A percentile compares a stretch with the other conserved stretches of the same genome.
These are phyloP conservation scores for Lagerstroemia fauriei DNA, from an alignment of 441 rosid genomes.

Conservation along the genomic window DNA sequence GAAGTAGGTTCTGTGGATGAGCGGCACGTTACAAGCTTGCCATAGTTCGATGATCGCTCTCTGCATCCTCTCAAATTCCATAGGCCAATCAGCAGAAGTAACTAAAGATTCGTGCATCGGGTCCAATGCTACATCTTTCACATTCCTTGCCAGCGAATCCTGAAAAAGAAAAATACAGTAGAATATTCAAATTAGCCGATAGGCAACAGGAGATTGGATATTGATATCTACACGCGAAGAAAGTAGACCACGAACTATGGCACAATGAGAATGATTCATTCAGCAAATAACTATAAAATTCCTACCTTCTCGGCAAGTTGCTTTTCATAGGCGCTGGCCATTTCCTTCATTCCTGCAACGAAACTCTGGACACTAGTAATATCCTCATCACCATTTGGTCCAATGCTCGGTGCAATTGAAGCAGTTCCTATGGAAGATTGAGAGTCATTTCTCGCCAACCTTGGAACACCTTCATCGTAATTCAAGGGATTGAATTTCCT, in stretches of 20 bases:
- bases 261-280: neutral
- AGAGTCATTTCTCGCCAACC: constrained; percentile 65
- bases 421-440: constrained; percentile 75
- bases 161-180: neutral
- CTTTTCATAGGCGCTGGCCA: constrained; percentile 55
- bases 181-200: constrained; percentile 1
- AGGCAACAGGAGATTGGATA: neutral
- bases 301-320: constrained; percentile 52
- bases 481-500: constrained; percentile 44
- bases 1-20: constrained; percentile 27
- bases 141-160: neutral
- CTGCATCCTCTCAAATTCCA: constrained; percentile 24
- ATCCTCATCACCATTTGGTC: constrained; percentile 60
- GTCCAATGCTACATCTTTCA: constrained; percentile 10
- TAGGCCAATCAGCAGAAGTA: constrained; percentile 15
- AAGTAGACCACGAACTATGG: neutral
- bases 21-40: constrained; percentile 25
- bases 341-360: constrained; percentile 76
- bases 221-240: neutral
- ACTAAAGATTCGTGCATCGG: constrained; percentile 12
- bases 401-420: constrained; percentile 47
- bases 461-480: constrained; percentile 34
- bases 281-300: neutral
- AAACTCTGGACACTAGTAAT: constrained; percentile 72
- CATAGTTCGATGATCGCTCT: constrained; percentile 22